These are phyloP conservation scores for Pythium angustatum DNA, from an alignment of 352 stramenopile genomes.

Conservation along the genomic window DNA sequence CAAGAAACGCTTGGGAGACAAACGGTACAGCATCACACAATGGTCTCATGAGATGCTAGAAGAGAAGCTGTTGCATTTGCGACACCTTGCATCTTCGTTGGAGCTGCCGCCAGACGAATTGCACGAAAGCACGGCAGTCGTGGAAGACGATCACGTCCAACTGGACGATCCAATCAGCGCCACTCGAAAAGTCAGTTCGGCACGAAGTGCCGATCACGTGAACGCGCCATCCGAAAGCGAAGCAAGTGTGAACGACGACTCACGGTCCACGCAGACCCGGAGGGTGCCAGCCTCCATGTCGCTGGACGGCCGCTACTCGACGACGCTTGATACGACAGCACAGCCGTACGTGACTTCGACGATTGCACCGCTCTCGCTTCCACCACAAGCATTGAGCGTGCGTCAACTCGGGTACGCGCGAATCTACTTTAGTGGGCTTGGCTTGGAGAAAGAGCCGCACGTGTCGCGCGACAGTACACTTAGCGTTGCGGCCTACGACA, in stretches of 20 bases:
- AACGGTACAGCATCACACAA: conserved; percentile 44
- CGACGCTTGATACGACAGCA: conserved; percentile 19
- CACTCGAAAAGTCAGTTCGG: conserved; percentile 15
- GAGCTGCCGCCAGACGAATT: conserved; percentile 11
- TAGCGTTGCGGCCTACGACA: conserved; percentile 26
- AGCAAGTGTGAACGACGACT: conserved; percentile 20
- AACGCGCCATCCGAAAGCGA: conserved; percentile 14
- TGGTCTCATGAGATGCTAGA: conserved; percentile 50
- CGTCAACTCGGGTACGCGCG: conserved; percentile 37
- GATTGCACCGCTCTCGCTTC: conserved; percentile 17
- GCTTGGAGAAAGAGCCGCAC: background rate
- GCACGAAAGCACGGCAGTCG: background rate
- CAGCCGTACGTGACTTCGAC: conserved; percentile 9
- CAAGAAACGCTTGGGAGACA: conserved; percentile 47
- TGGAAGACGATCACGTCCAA: conserved; percentile 5
- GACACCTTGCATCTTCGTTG: conserved; percentile 47
- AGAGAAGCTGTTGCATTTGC: conserved; percentile 47
- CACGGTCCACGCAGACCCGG: conserved; percentile 20
- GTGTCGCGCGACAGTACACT: conserved; percentile 5
- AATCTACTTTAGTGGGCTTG: conserved; percentile 32
- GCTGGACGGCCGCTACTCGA: conserved; percentile 23
- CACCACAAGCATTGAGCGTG: conserved; percentile 18
- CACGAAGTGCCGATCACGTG: conserved; percentile 14
- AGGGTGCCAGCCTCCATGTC: conserved; percentile 25
- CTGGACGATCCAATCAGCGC: background rate